Conservation (phyloP, 768 basidiomycete species). For the Leccinum variicolor region DNA sequence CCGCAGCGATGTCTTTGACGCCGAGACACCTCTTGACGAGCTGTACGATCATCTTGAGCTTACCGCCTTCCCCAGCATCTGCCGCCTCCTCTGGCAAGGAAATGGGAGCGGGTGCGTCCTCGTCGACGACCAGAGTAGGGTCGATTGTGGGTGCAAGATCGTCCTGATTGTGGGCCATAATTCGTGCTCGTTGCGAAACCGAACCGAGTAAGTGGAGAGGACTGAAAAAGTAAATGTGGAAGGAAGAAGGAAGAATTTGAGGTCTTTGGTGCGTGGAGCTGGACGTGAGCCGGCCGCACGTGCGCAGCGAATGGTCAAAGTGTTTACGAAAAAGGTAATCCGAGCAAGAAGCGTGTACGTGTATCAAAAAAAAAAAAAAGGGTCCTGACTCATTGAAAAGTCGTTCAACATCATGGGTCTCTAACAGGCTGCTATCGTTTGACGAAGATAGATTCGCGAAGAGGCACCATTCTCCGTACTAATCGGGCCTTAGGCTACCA, state of each 20-base stretch:
- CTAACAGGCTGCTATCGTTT: not conserved
- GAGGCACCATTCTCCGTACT: no score
- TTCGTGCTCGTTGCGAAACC: not conserved
- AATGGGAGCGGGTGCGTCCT: constrained; percentile 56
- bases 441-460: not conserved
- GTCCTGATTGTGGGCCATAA: constrained; percentile 20
- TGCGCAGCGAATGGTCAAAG: constrained; percentile 14
- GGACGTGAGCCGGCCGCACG: constrained; percentile 16
- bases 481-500: no score
- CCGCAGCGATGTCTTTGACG: constrained; percentile 92
- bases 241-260: not conserved
- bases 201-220: not conserved
- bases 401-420: not conserved
- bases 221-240: not conserved
- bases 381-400: no score
- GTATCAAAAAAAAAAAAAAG: no score
- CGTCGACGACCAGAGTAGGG: constrained; percentile 31
- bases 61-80: constrained; percentile 82
- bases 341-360: not conserved
- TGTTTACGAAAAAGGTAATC: constrained; percentile 15
- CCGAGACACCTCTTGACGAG: constrained; percentile 89
- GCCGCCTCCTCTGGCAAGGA: constrained; percentile 69
- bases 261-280: constrained; percentile 4
- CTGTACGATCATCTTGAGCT: constrained; percentile 90
- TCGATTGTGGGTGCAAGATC: constrained; percentile 8